These are phyloP conservation scores for Trypanosoma avium DNA, from an alignment of 208 protist species.

Conservation along the genomic window DNA sequence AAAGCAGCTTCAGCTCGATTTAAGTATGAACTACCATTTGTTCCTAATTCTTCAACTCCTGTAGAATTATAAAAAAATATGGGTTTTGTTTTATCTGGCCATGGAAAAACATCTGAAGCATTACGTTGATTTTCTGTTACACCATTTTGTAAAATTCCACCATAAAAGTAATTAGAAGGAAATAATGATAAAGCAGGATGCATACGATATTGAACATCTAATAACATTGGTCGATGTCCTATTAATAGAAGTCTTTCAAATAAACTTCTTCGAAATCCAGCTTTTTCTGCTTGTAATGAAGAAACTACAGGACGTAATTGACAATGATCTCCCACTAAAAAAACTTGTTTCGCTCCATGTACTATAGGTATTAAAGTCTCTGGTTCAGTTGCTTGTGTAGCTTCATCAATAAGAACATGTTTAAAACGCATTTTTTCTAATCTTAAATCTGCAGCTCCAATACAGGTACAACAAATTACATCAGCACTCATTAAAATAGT, in stretches of 20 bases:
- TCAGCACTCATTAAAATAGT: constrained; percentile 87
- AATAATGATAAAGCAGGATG: constrained; percentile 96
- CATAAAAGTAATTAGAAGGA: constrained; percentile 97
- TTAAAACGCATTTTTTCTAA: constrained; percentile 85
- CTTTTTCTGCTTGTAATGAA: constrained; percentile 89
- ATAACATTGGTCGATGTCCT: constrained; percentile 83
- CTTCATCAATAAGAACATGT: constrained; percentile 97
- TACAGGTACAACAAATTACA: constrained; percentile 97
- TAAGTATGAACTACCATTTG: constrained; percentile 96
- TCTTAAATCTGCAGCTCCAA: constrained; percentile 90
- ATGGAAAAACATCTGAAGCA: constrained; percentile 81
- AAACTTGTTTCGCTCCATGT: constrained; percentile 89
- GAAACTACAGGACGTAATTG: constrained; percentile 97
- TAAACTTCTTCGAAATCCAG: constrained; percentile 91
- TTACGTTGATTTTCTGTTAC: constrained; percentile 79
- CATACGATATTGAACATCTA: constrained; percentile 99
- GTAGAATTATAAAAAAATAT: constrained; percentile 95
- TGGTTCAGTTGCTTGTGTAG: constrained; percentile 95
- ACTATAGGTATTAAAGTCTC: constrained; percentile 97
- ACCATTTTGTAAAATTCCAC: constrained; percentile 97
- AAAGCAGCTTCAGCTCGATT: constrained; percentile 92
- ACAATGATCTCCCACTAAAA: constrained; percentile 96
- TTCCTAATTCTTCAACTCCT: constrained; percentile 91
- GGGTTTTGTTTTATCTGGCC: constrained; percentile 83
- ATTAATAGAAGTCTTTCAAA: constrained; percentile 96